These are phyloP conservation scores for Cunninghamia lanceolata DNA, from an alignment of 75 land plant genomes.

Conservation along the genomic window DNA sequence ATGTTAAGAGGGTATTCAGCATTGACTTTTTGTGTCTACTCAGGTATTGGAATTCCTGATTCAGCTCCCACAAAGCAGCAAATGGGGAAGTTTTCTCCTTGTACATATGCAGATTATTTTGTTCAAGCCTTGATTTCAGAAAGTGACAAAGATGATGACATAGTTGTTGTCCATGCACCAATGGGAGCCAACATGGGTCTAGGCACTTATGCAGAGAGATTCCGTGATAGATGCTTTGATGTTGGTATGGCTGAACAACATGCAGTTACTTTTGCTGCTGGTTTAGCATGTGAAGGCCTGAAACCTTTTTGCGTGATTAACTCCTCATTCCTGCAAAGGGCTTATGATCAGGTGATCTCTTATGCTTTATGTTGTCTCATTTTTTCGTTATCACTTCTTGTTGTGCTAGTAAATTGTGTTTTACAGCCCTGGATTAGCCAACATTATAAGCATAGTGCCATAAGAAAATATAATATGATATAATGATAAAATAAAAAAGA, in stretches of 20 bases:
- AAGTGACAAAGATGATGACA: conserved; percentile 59
- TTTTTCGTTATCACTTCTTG: background rate
- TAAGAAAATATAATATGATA: background rate
- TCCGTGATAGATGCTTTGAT: conserved; percentile 75
- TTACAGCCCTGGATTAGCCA: background rate
- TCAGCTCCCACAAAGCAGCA: conserved; percentile 40
- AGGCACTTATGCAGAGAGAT: conserved; percentile 43
- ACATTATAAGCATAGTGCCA: background rate
- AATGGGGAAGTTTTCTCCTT: conserved; percentile 25
- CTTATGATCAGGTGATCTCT: conserved; percentile 68
- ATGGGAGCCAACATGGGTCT: conserved; percentile 64
- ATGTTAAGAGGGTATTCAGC: background rate
- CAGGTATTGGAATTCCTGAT: conserved; percentile 34
- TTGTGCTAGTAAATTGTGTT: background rate
- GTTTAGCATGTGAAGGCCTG: conserved; percentile 73
- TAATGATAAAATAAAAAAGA: background rate
- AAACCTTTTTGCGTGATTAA: conserved; percentile 75
- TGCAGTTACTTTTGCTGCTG: conserved; percentile 85
- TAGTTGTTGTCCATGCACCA: conserved; percentile 69
- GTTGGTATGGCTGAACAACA: conserved; percentile 89
- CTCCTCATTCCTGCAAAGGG: conserved; percentile 72
- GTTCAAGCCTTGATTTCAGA: conserved; percentile 68
- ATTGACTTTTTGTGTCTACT: background rate
- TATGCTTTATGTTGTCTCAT: background rate
- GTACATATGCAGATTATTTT: conserved; percentile 60